Base-by-base conservation (phyloP, 257 asterid genomes). In the Ophiorrhiza pumila region DNA sequence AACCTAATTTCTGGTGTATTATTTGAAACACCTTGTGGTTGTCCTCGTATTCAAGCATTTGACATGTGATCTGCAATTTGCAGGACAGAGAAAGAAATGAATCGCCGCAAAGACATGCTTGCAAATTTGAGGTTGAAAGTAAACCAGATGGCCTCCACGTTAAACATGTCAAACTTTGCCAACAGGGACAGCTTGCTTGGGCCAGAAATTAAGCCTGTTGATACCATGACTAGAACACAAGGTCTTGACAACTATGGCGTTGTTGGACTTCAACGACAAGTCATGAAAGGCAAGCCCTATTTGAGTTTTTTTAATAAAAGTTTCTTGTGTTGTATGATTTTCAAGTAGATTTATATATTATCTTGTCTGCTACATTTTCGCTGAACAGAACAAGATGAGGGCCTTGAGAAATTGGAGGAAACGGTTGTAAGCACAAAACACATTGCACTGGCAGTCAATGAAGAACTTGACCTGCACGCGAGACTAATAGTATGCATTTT, bases 171-270 rank as follows among this genome's bases (percentile, higher is more conserved):
- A 57, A 90, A 84, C 80, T 87, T 88, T 84, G 97, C 92, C 4
- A 90, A 78, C 71, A 85, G 99, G 80, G 99, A 94, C 85, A 87
- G 91, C 87, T 85, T 91, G 81, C 93, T 94, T 67, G 99, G 98
- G 56, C 98, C 99, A 14, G 99, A 94, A 82, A 85, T 79, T 70
- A 94, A 90, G 84, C 91, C 90, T 64, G 84, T 78, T 70, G 98
- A 95, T 90, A 94, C 96, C 62, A 81, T 85, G 90, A 87, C 84
- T 85, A 87, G 95, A 84, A 80, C 88, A 72, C 68, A 79, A 55
- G 97, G 93, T 71, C 95, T 95, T 45, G 97, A 95, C 82, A 95
- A 95, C 83, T 76, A 78, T 61, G 97, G 96, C 49, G 59, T 90
- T 85, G 98, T 92, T 56, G 92, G 87, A 80, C 96, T 95, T 79